phyloP scores from a whole-genome alignment of 2,329 filamentous ascomycete genomes.

The Sporothrix luriei region DNA sequence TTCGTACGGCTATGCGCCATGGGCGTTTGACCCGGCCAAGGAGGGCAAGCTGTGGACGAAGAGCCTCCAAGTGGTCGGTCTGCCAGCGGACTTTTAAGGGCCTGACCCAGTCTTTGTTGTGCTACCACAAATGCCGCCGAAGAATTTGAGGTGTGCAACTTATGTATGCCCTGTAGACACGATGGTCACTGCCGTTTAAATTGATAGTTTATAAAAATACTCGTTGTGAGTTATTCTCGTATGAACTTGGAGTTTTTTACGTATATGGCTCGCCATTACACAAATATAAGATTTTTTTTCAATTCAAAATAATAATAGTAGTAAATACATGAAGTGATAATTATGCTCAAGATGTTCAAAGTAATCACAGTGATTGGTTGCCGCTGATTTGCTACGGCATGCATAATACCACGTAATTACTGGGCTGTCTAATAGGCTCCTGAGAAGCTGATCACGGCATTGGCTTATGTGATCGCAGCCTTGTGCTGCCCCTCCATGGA shows the following conservation, averaged over 20 bases:
- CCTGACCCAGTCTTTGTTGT: neutral
- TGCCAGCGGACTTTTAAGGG: conserved; percentile 32
- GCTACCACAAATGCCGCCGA: no score
- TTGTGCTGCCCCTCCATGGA: conserved; percentile 4
- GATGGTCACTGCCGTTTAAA: no score
- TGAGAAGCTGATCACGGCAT: conserved; percentile 20
- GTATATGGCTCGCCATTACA: no score
- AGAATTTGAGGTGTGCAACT: neutral
- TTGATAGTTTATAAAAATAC: no score
- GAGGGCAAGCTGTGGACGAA: conserved; percentile 46
- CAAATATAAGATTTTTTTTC: no score
- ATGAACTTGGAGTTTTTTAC: no score
- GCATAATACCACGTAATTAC: neutral
- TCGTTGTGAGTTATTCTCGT: no score
- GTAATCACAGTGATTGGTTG: neutral
- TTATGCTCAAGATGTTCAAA: no score
- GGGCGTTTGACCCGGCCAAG: conserved; percentile 29
- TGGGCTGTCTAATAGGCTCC: conserved; percentile 5
- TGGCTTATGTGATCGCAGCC: neutral
- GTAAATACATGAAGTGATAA: no score
- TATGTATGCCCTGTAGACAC: no score
- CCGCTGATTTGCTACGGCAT: neutral
- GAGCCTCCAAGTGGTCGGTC: conserved; percentile 42
- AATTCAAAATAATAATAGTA: no score
- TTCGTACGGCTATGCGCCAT: conserved; percentile 25